Evolutionary conservation across 768 basidiomycete species (phyloP), one percentile per base, ranked within the genome.

Genomic region (Cubamyces lactineus): DNA sequence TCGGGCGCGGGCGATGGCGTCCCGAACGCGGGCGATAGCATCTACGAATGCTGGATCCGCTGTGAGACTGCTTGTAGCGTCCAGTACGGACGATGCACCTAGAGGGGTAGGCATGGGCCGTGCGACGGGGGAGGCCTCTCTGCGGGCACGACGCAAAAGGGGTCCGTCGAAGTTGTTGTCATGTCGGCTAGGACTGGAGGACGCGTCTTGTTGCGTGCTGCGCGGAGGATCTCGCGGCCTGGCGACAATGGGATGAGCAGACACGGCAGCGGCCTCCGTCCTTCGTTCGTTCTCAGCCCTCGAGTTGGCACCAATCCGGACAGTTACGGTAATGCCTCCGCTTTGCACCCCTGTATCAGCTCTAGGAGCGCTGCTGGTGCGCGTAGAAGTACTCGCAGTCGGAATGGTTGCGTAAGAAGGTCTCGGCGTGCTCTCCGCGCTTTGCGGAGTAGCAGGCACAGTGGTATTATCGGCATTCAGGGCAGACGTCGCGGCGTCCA

Each of bases 291-390:
- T 49, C 19, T 16, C 21, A 11, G 48, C 9, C 28, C 48, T 26
- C 48, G 21, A 15, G 26, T 23, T 8, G 24, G 26, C 24, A 2
- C 34, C 34, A 34, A 34, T 34, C 34, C 34, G 34, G 34, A 34
- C 34, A 1, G 34, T 34, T 9, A 34, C 9, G 34, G 34, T 34
- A 11, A 9, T 6, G 6, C 6, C 34, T 34, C 34, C 34, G 9
- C 34, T 34, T 9, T 34, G 34, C 34, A 34, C 34, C 34, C 34
- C 34, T 34, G 34, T 34, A 34, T 34, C 34, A 34, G 48, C 24
- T 49, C 57, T 42, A 8, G 57, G 49, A 4, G 57, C 51, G 13
- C 49, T 50, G 41, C 34, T 48, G 28, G 48, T 41, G 15, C 57
- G 51, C 1, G 42, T 41, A 23, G 57, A 42, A 11, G 57, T 41